phyloP scores from a whole-genome alignment of 805 yeast genomes.

The Wickerhamiella alocasiicola region DNA sequence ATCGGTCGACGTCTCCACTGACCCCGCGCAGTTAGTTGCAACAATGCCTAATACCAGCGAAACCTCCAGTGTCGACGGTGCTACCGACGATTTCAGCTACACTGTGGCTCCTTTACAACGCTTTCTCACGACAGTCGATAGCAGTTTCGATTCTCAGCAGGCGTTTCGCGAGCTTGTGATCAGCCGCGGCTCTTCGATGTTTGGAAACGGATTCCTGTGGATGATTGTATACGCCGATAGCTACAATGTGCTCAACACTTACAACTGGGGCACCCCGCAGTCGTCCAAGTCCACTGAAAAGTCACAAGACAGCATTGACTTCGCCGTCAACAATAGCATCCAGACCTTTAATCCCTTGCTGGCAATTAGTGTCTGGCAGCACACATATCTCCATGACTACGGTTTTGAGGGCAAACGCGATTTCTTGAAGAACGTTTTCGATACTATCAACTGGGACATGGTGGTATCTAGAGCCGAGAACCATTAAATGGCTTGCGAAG shows the following conservation, averaged over 20 bases:
- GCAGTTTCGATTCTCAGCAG: slow-evolving; percentile 12
- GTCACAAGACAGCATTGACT: slow-evolving; percentile 1
- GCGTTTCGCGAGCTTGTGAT: slow-evolving; percentile 68
- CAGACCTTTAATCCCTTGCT: slow-evolving; percentile 41
- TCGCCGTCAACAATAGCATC: slow-evolving; percentile 3
- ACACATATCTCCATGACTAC: slow-evolving; percentile 69
- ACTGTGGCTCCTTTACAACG: background rate
- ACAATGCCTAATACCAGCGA: background rate
- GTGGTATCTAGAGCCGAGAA: slow-evolving; percentile 14
- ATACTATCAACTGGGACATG: slow-evolving; percentile 68
- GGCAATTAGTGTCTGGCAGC: slow-evolving; percentile 74
- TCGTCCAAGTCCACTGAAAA: background rate
- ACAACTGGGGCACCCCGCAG: slow-evolving; percentile 74
- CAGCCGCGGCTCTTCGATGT: slow-evolving; percentile 58
- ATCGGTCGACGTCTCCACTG: background rate
- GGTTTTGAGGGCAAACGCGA: slow-evolving; percentile 64
- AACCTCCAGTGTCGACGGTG: background rate
- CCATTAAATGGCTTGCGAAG: no score
- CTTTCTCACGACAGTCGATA: slow-evolving; percentile 7
- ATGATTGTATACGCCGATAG: slow-evolving; percentile 41
- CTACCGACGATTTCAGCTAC: background rate
- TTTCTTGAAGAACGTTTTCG: slow-evolving; percentile 63
- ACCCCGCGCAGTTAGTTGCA: background rate
- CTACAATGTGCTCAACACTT: slow-evolving; percentile 69
- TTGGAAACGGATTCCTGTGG: slow-evolving; percentile 95